Conservation (phyloP, 257 asterid species). For the Rhazya stricta region DNA sequence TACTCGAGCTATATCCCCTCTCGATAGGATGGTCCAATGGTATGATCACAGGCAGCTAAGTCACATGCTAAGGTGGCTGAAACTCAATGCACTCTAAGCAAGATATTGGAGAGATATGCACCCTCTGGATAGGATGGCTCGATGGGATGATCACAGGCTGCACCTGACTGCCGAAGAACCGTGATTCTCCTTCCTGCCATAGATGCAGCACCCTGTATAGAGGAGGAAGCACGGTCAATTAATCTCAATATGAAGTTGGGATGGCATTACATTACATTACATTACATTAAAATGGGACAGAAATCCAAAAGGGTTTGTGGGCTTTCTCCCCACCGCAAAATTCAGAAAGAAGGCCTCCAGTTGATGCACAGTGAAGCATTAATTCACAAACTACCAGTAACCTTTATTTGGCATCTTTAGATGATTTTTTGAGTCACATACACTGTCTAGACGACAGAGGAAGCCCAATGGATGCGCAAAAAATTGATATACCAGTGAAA, state of each 20-base stretch:
- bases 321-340: not conserved
- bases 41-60: too few species aligned
- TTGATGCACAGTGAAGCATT: not conserved
- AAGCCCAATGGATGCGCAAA: too few species aligned
- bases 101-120: constrained; percentile 66
- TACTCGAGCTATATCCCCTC: too few species aligned
- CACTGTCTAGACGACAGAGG: not conserved
- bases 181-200: constrained; percentile 75
- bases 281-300: not conserved
- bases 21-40: too few species aligned
- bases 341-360: not conserved
- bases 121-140: constrained; percentile 90
- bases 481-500: too few species aligned
- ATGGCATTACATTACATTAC: not conserved
- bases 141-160: constrained; percentile 79
- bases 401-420: too few species aligned
- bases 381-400: not conserved
- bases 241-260: not conserved
- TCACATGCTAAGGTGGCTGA: not conserved
- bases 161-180: constrained; percentile 71
- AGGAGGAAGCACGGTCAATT: not conserved
- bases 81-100: constrained; percentile 57
- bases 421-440: too few species aligned
- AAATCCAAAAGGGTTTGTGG: not conserved
- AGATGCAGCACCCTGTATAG: constrained; percentile 71